These are phyloP conservation scores for Naganishia onofrii DNA, from an alignment of 768 basidiomycete genomes.

Conservation along the genomic window DNA sequence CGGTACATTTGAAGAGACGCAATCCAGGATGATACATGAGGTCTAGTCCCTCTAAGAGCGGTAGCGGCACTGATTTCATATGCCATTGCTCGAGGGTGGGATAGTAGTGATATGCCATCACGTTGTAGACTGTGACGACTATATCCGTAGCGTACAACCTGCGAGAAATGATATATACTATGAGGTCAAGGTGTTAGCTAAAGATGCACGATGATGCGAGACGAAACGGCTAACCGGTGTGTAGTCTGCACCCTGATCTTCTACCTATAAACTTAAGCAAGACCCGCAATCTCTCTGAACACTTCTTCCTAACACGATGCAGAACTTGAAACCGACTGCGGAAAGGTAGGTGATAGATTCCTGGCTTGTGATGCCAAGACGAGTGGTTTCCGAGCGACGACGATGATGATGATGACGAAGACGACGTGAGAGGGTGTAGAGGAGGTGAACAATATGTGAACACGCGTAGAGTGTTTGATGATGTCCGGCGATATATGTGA, in stretches of 20 bases:
- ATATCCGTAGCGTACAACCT: neutral
- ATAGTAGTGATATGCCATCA: slow-evolving; percentile 11
- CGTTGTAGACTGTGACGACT: neutral
- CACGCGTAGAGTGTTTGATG: no score
- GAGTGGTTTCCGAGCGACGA: no score
- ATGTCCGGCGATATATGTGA: no score
- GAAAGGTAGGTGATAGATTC: no score
- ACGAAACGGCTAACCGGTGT: neutral
- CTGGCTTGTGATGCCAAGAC: no score
- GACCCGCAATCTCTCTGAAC: neutral
- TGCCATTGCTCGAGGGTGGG: neutral
- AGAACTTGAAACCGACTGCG: no score
- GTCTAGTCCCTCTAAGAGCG: neutral
- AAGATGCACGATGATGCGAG: neutral
- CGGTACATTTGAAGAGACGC: neutral
- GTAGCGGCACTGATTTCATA: slow-evolving; percentile 3
- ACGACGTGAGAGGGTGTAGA: no score
- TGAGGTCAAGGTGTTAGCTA: neutral
- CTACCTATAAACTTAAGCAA: neutral
- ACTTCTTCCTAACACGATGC: neutral
- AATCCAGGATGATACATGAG: slow-evolving; percentile 11
- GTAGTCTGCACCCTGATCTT: neutral
- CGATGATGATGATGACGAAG: no score
- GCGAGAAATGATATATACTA: neutral
- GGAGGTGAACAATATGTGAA: no score